Evolutionary conservation across 441 rosid genomes (phyloP).

Genomic region (Populus trichocarpa): DNA sequence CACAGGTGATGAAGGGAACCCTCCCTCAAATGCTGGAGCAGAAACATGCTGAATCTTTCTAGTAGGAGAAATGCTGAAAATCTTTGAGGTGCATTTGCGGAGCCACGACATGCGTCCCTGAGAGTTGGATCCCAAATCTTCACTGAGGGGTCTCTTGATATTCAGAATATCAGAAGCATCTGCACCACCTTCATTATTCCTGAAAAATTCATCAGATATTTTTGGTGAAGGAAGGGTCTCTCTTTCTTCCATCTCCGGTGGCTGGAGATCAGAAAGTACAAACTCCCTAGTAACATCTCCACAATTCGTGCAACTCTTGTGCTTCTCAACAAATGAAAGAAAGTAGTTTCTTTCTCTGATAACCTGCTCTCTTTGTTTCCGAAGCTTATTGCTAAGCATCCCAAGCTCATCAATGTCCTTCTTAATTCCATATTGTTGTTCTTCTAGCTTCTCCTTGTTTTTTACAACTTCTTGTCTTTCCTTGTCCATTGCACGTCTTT

Average conservation of each 20-base stretch:
- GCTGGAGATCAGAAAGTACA: slow-evolving; percentile 51
- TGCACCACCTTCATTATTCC: slow-evolving; percentile 28
- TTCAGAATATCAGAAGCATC: slow-evolving; percentile 32
- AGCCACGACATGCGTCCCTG: slow-evolving; percentile 54
- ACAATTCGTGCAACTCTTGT: slow-evolving; percentile 55
- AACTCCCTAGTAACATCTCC: slow-evolving; percentile 57
- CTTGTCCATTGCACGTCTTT: slow-evolving; percentile 39
- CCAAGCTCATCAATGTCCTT: slow-evolving; percentile 67
- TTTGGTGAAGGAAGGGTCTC: slow-evolving; percentile 30
- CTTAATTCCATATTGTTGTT: slow-evolving; percentile 53
- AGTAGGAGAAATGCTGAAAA: slow-evolving; percentile 59
- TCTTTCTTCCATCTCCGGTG: slow-evolving; percentile 44
- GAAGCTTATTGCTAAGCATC: slow-evolving; percentile 52
- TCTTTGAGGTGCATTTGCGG: slow-evolving; percentile 54
- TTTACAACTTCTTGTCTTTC: slow-evolving; percentile 46
- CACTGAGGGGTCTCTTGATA: slow-evolving; percentile 31
- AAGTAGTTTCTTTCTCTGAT: slow-evolving; percentile 49
- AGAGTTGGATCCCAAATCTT: slow-evolving; percentile 39
- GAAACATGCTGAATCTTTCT: slow-evolving; percentile 37
- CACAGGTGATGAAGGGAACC: slow-evolving; percentile 22
- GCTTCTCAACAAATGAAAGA: slow-evolving; percentile 57
- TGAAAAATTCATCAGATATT: slow-evolving; percentile 30
- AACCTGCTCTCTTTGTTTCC: slow-evolving; percentile 49
- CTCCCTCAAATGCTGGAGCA: slow-evolving; percentile 24
- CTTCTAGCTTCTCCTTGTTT: slow-evolving; percentile 46